Percentiles rank a stretch among this genome's conserved stretches.
These are phyloP conservation scores for Allium fistulosum DNA, from an alignment of 106 monocot genomes.

Conservation along the genomic window DNA sequence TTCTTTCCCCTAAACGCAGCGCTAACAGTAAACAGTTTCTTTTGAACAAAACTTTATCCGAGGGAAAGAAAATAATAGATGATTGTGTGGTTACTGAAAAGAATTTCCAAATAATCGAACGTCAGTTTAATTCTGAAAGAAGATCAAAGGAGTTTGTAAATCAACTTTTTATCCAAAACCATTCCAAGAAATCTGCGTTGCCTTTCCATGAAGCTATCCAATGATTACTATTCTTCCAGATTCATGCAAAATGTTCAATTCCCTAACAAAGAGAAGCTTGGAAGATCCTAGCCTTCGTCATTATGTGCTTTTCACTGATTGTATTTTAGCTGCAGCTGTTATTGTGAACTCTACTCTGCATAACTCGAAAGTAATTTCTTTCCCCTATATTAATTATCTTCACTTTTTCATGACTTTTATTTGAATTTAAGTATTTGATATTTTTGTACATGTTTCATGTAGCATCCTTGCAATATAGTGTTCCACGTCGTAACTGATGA, in stretches of 20 bases:
- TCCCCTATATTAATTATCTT: too few species aligned
- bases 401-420: neutral
- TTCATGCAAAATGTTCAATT: constrained; percentile 17
- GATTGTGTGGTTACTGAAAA: too few species aligned
- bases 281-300: constrained; percentile 64
- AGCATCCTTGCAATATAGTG: constrained; percentile 2
- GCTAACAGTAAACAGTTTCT: too few species aligned
- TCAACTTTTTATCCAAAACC: constrained; percentile 74
- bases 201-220: constrained; percentile 59
- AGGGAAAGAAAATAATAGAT: too few species aligned
- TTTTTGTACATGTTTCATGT: neutral
- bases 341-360: constrained; percentile 11
- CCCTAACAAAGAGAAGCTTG: constrained; percentile 39
- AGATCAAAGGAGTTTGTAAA: constrained; percentile 36
- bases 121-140: constrained; percentile 44
- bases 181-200: constrained; percentile 78
- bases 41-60: too few species aligned
- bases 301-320: constrained; percentile 41
- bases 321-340: constrained; percentile 14
- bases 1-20: too few species aligned
- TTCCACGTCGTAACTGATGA: constrained; percentile 13
- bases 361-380: constrained; percentile 10
- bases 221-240: constrained; percentile 35
- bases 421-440: neutral
- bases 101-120: too few species aligned